phyloP scores from a whole-genome alignment of 2,329 filamentous ascomycete species.

The Talaromyces sp. region DNA sequence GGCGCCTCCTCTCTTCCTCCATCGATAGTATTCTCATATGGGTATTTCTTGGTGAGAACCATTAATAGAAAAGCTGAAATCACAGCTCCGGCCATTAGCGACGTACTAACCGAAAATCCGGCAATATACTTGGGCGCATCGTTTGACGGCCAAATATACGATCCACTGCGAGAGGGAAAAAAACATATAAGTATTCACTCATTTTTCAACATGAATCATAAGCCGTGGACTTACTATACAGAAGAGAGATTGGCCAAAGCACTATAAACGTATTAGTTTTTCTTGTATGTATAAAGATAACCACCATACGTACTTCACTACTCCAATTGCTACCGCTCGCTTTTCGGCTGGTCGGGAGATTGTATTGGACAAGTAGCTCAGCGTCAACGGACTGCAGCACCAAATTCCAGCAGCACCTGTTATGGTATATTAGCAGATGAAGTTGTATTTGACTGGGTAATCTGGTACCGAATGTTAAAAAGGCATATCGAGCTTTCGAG shows the following conservation, averaged over 20 bases:
- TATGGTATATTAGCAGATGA: slow-evolving; percentile 8
- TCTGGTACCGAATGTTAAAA: slow-evolving; percentile 10
- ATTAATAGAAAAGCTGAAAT: slow-evolving; percentile 8
- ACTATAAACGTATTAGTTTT: neutral
- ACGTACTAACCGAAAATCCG: slow-evolving; percentile 6
- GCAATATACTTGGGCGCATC: neutral
- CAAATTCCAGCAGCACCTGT: slow-evolving; percentile 23
- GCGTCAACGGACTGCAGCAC: slow-evolving; percentile 24
- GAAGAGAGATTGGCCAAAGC: slow-evolving; percentile 1
- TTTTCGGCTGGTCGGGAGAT: slow-evolving; percentile 28
- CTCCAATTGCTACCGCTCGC: slow-evolving; percentile 26
- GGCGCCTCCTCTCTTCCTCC: slow-evolving; percentile 1
- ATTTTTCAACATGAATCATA: neutral
- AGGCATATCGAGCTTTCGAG: slow-evolving; percentile 11
- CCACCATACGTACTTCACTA: slow-evolving; percentile 22
- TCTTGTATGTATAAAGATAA: neutral
- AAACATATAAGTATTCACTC: neutral
- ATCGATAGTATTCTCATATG: slow-evolving; percentile 11
- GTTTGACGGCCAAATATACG: neutral
- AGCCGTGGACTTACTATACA: neutral
- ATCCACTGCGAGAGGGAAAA: neutral
- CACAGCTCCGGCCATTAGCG: slow-evolving; percentile 8
- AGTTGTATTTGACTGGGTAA: neutral
- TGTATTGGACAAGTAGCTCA: slow-evolving; percentile 24
- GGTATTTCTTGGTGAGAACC: slow-evolving; percentile 12